Conservation (phyloP, 192 early-diverging fungal genomes). For the Backusella liffmaniae region DNA sequence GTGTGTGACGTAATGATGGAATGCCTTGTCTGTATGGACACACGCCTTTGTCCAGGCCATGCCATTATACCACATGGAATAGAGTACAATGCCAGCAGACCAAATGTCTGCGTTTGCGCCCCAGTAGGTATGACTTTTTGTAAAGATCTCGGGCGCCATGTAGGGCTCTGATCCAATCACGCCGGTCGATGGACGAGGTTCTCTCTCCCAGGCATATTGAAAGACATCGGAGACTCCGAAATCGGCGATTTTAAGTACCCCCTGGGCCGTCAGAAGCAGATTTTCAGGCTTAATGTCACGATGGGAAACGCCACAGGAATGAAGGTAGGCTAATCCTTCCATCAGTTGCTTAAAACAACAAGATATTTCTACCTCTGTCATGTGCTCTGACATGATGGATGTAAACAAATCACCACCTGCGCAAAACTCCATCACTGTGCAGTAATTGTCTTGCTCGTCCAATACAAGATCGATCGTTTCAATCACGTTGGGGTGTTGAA, state of each 20-base stretch:
- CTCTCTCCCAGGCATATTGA: conserved; percentile 70
- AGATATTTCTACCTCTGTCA: conserved; percentile 75
- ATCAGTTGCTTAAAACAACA: conserved; percentile 94
- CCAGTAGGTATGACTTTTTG: conserved; percentile 55
- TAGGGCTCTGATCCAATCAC: conserved; percentile 91
- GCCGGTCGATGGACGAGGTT: conserved; percentile 71
- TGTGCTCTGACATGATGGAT: conserved; percentile 67
- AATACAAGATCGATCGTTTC: conserved; percentile 93
- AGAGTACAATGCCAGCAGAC: conserved; percentile 90
- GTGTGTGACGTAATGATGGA: conserved; percentile 55
- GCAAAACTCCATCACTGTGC: conserved; percentile 72
- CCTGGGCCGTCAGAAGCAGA: conserved; percentile 72
- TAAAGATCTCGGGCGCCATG: conserved; percentile 88
- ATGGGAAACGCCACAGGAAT: conserved; percentile 91
- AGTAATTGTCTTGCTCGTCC: conserved; percentile 84
- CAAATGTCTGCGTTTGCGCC: conserved; percentile 85
- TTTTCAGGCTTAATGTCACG: conserved; percentile 85
- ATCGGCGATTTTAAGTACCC: conserved; percentile 91
- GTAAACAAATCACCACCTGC: conserved; percentile 90
- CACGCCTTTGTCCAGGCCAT: conserved; percentile 65
- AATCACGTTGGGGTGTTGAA: conserved; percentile 86
- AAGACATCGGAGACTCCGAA: conserved; percentile 96
- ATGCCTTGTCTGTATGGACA: conserved; percentile 56
- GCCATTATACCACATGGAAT: conserved; percentile 70
- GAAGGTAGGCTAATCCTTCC: conserved; percentile 83